A percentile compares a stretch with the other conserved stretches of the same genome.
Evolutionary conservation across 148 eudicot species (phyloP).

Genomic region (Gaultheria prostrata): DNA sequence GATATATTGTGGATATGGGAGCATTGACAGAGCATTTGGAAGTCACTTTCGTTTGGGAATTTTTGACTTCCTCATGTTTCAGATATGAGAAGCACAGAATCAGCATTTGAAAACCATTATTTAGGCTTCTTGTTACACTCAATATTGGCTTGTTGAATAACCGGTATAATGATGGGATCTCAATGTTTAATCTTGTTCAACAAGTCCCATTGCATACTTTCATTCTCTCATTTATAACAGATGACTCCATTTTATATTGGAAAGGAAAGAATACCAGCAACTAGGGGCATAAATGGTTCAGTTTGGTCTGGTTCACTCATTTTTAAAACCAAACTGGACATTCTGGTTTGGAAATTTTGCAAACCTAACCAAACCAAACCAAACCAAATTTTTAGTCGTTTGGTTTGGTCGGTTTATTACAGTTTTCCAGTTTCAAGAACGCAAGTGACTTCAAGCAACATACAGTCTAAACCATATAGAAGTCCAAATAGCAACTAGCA

Average conservation of each 20-base stretch:
- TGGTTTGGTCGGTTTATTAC: too few species aligned
- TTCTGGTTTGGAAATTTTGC: too few species aligned
- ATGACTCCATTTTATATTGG: background rate
- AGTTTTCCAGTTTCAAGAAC: too few species aligned
- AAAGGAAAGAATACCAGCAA: background rate
- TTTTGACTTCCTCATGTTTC: background rate
- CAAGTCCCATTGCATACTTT: background rate
- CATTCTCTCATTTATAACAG: background rate
- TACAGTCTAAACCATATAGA: too few species aligned
- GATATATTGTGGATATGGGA: background rate
- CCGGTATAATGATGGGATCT: background rate
- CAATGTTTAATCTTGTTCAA: background rate
- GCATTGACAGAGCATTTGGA: background rate
- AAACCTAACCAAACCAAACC: too few species aligned
- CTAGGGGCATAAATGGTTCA: too few species aligned
- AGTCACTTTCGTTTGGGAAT: too few species aligned
- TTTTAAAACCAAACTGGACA: too few species aligned
- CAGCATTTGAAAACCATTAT: background rate
- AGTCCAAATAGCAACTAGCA: too few species aligned
- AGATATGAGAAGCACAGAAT: background rate
- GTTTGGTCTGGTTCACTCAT: too few species aligned
- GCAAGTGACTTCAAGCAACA: too few species aligned
- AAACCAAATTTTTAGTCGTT: too few species aligned
- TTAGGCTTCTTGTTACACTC: background rate
- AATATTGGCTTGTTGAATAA: background rate